Base-by-base conservation (phyloP, 2,329 filamentous ascomycete species). In the Diaporthe batatas region DNA sequence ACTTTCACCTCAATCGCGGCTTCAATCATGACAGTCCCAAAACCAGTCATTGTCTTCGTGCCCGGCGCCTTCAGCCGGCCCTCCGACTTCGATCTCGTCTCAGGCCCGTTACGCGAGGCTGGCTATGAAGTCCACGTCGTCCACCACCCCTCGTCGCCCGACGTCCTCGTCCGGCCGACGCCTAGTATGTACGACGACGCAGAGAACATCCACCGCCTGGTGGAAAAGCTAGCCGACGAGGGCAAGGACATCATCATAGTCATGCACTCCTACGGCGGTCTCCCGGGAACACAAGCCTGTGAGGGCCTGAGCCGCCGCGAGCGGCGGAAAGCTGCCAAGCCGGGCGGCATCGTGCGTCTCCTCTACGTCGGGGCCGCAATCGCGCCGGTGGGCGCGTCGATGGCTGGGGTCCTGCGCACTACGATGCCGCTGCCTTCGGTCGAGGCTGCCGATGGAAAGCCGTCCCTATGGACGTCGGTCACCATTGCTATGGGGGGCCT, bases 31-130 rank as follows among this genome's bases (percentile, higher is more conserved):
- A 4, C 21, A 18, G 1, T 29, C 21, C 6, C 14, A 3, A 65
- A 65, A 34, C 44, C 44, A 8, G 44, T 12, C 12, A 32, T 64
- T 23, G 58, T 36, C 29, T 65, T 65, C 29, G 29, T 36, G 32
- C 44, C 62, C 8, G 44, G 44, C 10, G 62, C 44, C 18, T 47
- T 65, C 29, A 65, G 62, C 44, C 62, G 62, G 6, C 62, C 62
- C n/a, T 65, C 62, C n/a, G 44, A 65, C n/a, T 65, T 23, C 6
- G 29, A 49, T 29, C 18, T 51, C 42, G 44, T 65, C 29, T 49
- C 29, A 1, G 1, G 10, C 21, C 62, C 29, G 32, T 14, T 65
- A 3, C 44, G 62, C n/a, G 44, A 36, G 1, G 4, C 7, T 29
- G 58, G 58, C 10, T 64, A 64, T 14, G 25, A 64, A 16, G 58